Conservation (phyloP, 768 basidiomycete genomes). For the Harrya chromipes region DNA sequence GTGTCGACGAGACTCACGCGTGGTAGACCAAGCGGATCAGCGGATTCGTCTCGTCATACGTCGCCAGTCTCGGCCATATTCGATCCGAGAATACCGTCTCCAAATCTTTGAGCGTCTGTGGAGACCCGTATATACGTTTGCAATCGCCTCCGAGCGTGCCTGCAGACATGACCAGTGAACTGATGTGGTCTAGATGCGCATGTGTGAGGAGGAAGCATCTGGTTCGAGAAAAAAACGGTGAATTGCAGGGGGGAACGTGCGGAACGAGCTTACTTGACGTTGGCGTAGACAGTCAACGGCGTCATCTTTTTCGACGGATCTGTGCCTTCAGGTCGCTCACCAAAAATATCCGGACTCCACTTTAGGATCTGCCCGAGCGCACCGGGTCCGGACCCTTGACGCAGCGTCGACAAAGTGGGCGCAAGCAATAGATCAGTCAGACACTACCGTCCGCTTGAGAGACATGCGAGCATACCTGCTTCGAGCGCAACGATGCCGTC, state of each 20-base stretch:
- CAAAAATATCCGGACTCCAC: conserved; percentile 55
- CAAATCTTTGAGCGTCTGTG: conserved; percentile 62
- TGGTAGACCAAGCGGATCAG: conserved; percentile 60
- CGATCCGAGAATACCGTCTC: conserved; percentile 73
- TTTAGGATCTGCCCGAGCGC: conserved; percentile 63
- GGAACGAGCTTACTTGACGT: conserved; percentile 29
- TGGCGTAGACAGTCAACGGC: conserved; percentile 28
- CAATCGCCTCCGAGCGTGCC: conserved; percentile 64
- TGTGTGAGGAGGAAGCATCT: conserved; percentile 88
- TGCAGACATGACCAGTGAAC: conserved; percentile 77
- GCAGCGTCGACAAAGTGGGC: too few species aligned
- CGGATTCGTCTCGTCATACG: conserved; percentile 64
- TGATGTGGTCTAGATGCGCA: conserved; percentile 88
- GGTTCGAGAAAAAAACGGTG: background rate
- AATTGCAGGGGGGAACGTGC: too few species aligned
- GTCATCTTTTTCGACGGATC: conserved; percentile 15
- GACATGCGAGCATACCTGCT: conserved; percentile 55
- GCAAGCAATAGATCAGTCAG: too few species aligned
- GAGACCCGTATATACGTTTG: conserved; percentile 61
- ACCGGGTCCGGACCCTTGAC: conserved; percentile 80
- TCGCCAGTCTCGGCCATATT: conserved; percentile 84
- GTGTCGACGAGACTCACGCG: conserved; percentile 42
- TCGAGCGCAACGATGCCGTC: conserved; percentile 84
- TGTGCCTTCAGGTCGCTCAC: conserved; percentile 12
- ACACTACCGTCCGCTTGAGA: background rate